Evolutionary conservation across 1,139 yeast genomes (phyloP).

Genomic region (Magnusiomyces fungicola): DNA sequence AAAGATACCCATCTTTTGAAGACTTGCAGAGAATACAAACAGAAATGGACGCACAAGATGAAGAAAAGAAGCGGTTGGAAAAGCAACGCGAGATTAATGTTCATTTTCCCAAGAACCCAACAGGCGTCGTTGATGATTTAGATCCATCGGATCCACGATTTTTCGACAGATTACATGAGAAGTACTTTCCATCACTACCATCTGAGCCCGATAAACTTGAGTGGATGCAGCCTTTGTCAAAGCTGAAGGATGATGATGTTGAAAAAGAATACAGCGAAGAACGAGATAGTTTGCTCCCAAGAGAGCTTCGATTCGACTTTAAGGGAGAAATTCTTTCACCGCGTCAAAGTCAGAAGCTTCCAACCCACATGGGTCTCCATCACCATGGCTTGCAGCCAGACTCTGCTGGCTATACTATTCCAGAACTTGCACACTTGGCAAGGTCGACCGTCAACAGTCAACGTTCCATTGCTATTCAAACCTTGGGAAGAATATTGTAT

Average conservation of each 20-base stretch:
- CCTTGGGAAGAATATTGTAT: conserved; percentile 78
- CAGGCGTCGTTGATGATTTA: conserved; percentile 8
- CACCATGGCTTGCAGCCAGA: conserved; percentile 88
- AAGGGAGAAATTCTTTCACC: conserved; percentile 67
- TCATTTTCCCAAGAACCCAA: conserved; percentile 10
- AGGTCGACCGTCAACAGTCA: conserved; percentile 81
- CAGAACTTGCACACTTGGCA: conserved; percentile 72
- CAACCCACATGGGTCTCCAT: conserved; percentile 67
- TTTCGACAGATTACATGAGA: conserved; percentile 68
- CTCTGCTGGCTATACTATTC: conserved; percentile 84
- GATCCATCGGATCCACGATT: conserved; percentile 57
- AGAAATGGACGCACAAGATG: conserved; percentile 7
- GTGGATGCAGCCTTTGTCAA: conserved; percentile 69
- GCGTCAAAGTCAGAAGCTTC: conserved; percentile 37
- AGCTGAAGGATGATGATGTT: conserved; percentile 29
- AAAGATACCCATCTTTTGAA: conserved; percentile 15
- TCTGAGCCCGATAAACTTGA: conserved; percentile 72
- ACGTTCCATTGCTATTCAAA: conserved; percentile 76
- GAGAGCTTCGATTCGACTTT: conserved; percentile 77
- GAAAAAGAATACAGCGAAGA: conserved; percentile 32
- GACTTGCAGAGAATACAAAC: conserved; percentile 10
- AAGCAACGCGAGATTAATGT: conserved; percentile 9
- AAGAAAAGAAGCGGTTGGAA: neutral
- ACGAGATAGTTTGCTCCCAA: conserved; percentile 32
- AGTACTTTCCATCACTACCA: conserved; percentile 85